Percentiles rank a stretch among this genome's conserved stretches.
Evolutionary conservation across 257 asterid species (phyloP).

Genomic region (Prunella vulgaris): DNA sequence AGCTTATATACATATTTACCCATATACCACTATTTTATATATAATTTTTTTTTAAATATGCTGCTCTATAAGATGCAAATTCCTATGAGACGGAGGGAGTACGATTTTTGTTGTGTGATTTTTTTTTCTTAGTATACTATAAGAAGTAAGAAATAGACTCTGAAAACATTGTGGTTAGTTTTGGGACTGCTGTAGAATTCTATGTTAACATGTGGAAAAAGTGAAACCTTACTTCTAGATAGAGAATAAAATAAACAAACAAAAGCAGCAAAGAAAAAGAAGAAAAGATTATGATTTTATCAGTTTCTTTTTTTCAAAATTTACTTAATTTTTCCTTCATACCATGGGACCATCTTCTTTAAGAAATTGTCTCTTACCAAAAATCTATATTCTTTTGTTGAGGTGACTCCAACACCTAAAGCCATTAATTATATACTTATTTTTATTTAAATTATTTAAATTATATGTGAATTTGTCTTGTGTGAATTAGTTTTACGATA

Average conservation of each 20-base stretch:
- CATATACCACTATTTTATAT: too few species aligned
- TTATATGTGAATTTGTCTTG: too few species aligned
- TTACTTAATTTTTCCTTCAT: constrained; percentile 28
- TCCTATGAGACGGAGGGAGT: too few species aligned
- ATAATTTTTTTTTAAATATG: too few species aligned
- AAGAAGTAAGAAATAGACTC: too few species aligned
- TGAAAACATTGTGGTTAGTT: neutral
- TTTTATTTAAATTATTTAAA: too few species aligned
- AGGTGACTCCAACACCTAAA: constrained; percentile 60
- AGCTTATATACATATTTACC: too few species aligned
- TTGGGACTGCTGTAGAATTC: neutral
- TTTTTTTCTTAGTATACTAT: too few species aligned
- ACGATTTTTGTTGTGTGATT: too few species aligned
- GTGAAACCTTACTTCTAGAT: neutral
- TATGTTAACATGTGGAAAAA: neutral
- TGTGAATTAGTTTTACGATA: too few species aligned
- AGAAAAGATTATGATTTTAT: constrained; percentile 22
- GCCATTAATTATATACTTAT: constrained; percentile 17
- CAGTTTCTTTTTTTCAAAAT: constrained; percentile 23
- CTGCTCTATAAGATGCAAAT: too few species aligned
- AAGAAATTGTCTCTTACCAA: constrained; percentile 46
- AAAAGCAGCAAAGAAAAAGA: neutral
- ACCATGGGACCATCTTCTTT: constrained; percentile 35
- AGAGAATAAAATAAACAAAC: neutral
- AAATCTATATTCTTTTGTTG: constrained; percentile 36